Base-by-base conservation (phyloP, 495 filamentous ascomycete genomes). In the Neurospora sp. region DNA sequence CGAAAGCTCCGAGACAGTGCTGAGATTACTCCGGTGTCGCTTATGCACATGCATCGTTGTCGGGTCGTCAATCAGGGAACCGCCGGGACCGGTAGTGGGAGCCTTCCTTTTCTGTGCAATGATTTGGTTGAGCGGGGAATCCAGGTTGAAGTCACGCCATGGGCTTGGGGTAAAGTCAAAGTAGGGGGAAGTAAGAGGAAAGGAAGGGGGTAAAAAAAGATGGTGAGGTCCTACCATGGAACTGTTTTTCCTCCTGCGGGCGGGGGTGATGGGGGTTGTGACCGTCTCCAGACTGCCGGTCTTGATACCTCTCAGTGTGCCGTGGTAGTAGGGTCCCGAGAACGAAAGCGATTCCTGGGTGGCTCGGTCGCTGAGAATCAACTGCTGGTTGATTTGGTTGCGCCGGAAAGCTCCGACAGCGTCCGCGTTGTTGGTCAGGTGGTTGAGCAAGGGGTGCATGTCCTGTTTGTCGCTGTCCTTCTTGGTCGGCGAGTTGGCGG, bases 401-500 rank as follows among this genome's bases (percentile, higher is more conserved):
- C 88, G 88, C 48, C 92, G 91, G 83, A 94, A 96, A 8, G 92
- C 90, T 40, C 90, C 91, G 73, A 94, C 91, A 44, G 90, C 86
- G 70, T 89, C 87, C 59, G 87, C 84, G 75, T 86, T 84, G 70
- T 79, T 80, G 59, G 91, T 88, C 70, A 94, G 88, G 72, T 93
- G 92, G 70, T 88, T 88, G 44, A 94, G 83, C 79, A 86, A 77
- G 79, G 82, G 74, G 76, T 79, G 74, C 8, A 74, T 78, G 77
- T 75, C 81, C 77, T 74, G 72, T 16, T 71, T 69, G 12, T 75
- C 74, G 16, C 72, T 68, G 4, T 80, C 77, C 27, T 77, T 76
- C 72, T 84, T 84, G 20, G 86, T 85, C 7, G 81, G 90, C 17
- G 86, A 87, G 27, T 85, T 87, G 20, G 83, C 80, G 59, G 83